Evolutionary conservation across 257 asterid species (phyloP), one percentile per base, ranked within the genome.

Genomic region (Oldenlandia corymbosa): DNA sequence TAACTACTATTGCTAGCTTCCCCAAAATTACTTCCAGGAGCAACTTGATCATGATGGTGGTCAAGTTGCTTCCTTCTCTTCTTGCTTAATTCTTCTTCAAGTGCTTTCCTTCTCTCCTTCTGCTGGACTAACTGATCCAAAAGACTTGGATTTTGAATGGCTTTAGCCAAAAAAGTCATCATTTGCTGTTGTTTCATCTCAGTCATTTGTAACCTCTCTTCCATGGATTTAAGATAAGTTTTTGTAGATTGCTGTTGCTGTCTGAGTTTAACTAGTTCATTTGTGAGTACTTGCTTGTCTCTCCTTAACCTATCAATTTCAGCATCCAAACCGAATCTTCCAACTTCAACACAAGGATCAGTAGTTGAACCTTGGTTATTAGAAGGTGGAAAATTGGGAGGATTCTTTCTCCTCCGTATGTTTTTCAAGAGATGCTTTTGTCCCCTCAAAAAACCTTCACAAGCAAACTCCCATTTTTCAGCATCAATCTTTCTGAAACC

Each of bases 401-500:
- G 56, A 71, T 77, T 58, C 69, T 65, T 78, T 32, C 81, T 81
- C 60, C 86, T 78, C 66, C 72, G 70, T 14, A 81, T 61, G 47
- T 34, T 65, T 49, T 66, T 81, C 58, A 81, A 46, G 13, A 75
- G 74, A 63, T 75, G 74, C 49, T 69, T 78, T 78, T 81, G 72
- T 0, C 84, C 81, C 50, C 80, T 81, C 56, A 75, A 47, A 56
- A 81, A 81, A 55, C 79, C 81, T 72, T 81, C 86, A 78, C 73
- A 70, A 4, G 86, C 80, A 81, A 81, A 81, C 70, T 81, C 86
- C 80, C 86, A 81, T 70, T 64, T 74, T 43, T 81, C 84, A 45
- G 72, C 81, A 75, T 78, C 78, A 18, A 78, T 76, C 54, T 78
- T 81, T 55, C 81, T 75, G 54, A 81, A 81, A 51, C 86, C 86